phyloP scores from a whole-genome alignment of 116 monocot genomes.

The Posidonia oceanica region DNA sequence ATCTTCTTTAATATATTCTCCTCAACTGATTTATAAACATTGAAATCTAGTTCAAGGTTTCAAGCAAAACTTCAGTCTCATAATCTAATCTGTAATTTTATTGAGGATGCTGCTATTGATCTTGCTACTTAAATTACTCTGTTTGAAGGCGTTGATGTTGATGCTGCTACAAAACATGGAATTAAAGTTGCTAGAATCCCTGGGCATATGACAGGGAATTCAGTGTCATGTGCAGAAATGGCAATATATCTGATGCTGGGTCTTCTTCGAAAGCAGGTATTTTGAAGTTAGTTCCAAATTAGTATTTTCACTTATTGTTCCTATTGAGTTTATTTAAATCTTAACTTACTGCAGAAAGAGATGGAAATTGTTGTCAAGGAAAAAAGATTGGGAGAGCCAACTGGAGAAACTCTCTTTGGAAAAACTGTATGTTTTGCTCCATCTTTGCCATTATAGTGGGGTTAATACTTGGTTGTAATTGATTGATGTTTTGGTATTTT shows the following conservation, averaged over 20 bases:
- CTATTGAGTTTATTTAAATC: not conserved
- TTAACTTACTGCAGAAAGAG: conserved; percentile 58
- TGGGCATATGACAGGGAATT: conserved; percentile 64
- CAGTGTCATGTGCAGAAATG: conserved; percentile 90
- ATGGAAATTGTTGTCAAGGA: conserved; percentile 61
- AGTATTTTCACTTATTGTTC: too few relatives aligned
- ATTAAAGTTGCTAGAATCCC: conserved; percentile 97
- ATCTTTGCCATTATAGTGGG: not conserved
- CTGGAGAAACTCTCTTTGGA: conserved; percentile 74
- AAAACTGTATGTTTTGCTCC: conserved; percentile 50
- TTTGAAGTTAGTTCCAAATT: too few relatives aligned
- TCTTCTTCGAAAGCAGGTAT: conserved; percentile 84
- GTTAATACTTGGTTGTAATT: not conserved
- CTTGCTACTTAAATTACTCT: not conserved
- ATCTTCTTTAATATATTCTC: not conserved
- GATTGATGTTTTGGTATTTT: too few relatives aligned
- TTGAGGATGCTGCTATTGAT: not conserved
- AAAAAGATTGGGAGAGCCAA: conserved; percentile 55
- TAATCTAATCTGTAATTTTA: not conserved
- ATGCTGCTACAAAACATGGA: conserved; percentile 69
- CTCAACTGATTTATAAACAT: not conserved
- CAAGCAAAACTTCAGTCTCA: too few relatives aligned
- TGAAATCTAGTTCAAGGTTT: not conserved
- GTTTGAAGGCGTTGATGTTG: conserved; percentile 69
- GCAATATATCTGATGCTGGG: conserved; percentile 93